phyloP scores from a whole-genome alignment of 2,329 filamentous ascomycete species.

The Didymella pomorum region DNA sequence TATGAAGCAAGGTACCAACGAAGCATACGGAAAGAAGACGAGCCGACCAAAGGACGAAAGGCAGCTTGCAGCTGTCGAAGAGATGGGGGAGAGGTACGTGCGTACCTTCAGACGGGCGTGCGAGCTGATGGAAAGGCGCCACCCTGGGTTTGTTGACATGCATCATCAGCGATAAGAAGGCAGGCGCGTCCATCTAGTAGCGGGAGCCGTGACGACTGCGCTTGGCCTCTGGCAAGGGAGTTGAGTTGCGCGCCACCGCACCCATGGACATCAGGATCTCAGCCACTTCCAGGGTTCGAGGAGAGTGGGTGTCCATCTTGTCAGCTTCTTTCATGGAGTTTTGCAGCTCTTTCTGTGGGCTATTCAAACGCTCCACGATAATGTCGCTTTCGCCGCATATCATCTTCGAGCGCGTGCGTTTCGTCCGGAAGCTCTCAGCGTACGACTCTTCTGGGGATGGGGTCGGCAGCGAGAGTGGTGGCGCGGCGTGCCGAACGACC shows the following conservation, averaged over 20 bases:
- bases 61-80: not conserved
- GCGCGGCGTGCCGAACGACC: conserved; percentile 7
- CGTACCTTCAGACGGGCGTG: not conserved
- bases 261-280: conserved; percentile 46
- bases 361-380: not conserved
- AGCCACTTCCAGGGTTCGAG: conserved; percentile 43
- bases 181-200: conserved; percentile 20
- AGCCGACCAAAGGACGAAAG: conserved; percentile 9
- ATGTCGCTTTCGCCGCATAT: conserved; percentile 17
- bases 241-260: conserved; percentile 25
- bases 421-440: conserved; percentile 26
- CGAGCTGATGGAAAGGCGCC: not conserved
- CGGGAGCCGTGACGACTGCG: conserved; percentile 43
- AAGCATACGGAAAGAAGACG: not conserved
- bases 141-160: not conserved
- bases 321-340: too few species aligned
- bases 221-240: conserved; percentile 34
- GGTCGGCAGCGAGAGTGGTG: conserved; percentile 21
- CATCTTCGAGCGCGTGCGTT: conserved; percentile 43
- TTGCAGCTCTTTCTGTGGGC: not conserved
- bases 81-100: conserved; percentile 18
- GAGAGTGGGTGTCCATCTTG: not conserved
- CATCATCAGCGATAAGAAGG: conserved; percentile 1
- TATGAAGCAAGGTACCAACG: not conserved
- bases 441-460: conserved; percentile 25